Base-by-base conservation (phyloP, 1,139 yeast species). In the Geotrichum candidum region DNA sequence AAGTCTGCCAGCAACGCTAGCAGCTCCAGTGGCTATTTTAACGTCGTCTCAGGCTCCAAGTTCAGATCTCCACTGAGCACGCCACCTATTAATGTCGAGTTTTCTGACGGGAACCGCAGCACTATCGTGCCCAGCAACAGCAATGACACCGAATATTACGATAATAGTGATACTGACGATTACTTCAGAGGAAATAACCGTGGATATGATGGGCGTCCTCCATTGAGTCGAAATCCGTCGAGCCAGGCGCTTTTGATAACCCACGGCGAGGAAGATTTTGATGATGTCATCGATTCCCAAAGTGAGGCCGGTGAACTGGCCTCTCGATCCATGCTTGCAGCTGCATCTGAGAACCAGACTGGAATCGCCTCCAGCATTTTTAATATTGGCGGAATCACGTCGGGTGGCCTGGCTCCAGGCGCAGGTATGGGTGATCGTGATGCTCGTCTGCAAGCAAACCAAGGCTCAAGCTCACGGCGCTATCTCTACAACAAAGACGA, bases 341-440 rank as follows among this genome's bases (percentile, higher is more conserved):
- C 53, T 27, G 58, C 63, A n/a, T 54, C 54, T 23, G 57, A 59
- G 1, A 61, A 59, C 15, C 61, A 59, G 13, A 54, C 66, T 1
- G 64, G 64, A 27, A 53, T 61, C n/a, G 53, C 58, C 22, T 60
- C 66, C 13, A 66, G 65, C 46, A 60, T 71, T 29, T 58, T 70
- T 51, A 72, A 70, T 50, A 64, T 70, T 41, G 73, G 73, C 5
- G 54, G 67, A 13, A 63, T 67, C 48, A 69, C 72, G 6, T 64
- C 69, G 9, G 74, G 72, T 5, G 74, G 74, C 1, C 59, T 71
- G 54, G 74, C 73, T 4, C 74, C 74, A 3, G 74, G 74, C 10
- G 71, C 72, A 2, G 60, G 56, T 9, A 18, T 46, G 2, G 57
- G 53, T 18, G 56, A 59, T 3, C 22, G 29, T 6, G 64, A 61